Base-by-base conservation (phyloP, 2,329 filamentous ascomycete species). In the Dactylellina haptotyla region DNA sequence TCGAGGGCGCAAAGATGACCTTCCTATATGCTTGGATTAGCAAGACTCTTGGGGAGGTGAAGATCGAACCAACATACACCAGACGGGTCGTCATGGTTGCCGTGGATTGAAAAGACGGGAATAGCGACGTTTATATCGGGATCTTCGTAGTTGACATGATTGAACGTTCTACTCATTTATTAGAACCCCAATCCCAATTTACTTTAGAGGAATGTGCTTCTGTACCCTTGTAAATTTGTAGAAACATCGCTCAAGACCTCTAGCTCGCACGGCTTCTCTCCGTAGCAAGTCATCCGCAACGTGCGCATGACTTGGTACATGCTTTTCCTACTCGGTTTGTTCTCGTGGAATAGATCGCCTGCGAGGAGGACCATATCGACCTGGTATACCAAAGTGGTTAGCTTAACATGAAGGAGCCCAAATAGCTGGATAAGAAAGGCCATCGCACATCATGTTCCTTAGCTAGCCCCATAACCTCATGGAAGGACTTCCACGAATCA, bases 231-330 rank as follows among this genome's bases (percentile, higher is more conserved):
- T 78, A 99, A 97, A 75, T 94, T 91, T 78, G 96, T 91, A 77
- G 89, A 92, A 5, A 92, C 92, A 81, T 99, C 95, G 79, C 93
- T 96, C 46, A 99, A 85, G 81, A 98, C 93, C 81, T 99, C 92
- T 72, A 99, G 85, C 80, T 97, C 92, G 80, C 94, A 98, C 0
- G 95, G 95, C 79, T 96, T 97, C 82, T 96, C 92, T 34, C 96
- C 95, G 3, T 96, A 87, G 79, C 95, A 98, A 79, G 97, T 97
- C 84, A 93, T 90, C 59, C 95, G 89, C 28, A 99, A 85, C 1
- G 92, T 95, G 30, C 92, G 89, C 92, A 98, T 98, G 75, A 99
- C 95, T 80, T 99, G 92, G 80, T 95, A 98, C 87, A 99, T 91
- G 26, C 93, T 89, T 79, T 97, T 97, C 71, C 95, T 88, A 4